Evolutionary conservation across 148 eudicot genomes (phyloP).

Genomic region (Suaeda aralocaspica): DNA sequence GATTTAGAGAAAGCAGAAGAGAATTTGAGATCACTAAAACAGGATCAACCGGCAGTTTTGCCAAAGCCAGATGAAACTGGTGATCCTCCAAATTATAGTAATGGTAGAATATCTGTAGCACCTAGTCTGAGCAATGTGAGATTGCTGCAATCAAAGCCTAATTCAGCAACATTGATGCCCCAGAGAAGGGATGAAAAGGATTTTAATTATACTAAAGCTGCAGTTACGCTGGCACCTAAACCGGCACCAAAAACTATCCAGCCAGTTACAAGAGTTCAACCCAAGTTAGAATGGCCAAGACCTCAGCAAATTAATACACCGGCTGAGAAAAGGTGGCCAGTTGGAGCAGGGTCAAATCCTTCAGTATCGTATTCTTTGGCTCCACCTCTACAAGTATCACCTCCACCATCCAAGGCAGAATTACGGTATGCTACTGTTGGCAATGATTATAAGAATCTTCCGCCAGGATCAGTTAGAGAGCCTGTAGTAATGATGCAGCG

Average conservation of each 20-base stretch:
- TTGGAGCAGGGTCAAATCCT: slow-evolving; percentile 48
- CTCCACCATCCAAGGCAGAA: slow-evolving; percentile 52
- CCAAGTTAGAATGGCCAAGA: slow-evolving; percentile 63
- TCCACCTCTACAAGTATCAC: slow-evolving; percentile 51
- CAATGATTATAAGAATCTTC: slow-evolving; percentile 58
- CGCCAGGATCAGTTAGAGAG: slow-evolving; percentile 59
- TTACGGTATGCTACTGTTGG: slow-evolving; percentile 39
- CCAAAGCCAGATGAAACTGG: slow-evolving; percentile 60
- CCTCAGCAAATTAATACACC: slow-evolving; percentile 43
- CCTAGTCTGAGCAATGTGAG: slow-evolving; percentile 40
- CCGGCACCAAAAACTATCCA: slow-evolving; percentile 43
- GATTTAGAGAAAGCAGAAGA: slow-evolving; percentile 85
- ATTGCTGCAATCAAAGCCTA: slow-evolving; percentile 43
- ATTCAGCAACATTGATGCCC: slow-evolving; percentile 29
- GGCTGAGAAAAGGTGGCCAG: slow-evolving; percentile 66
- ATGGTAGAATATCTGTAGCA: slow-evolving; percentile 38
- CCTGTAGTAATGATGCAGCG: slow-evolving; percentile 85
- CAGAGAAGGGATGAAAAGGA: slow-evolving; percentile 80
- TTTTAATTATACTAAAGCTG: slow-evolving; percentile 57
- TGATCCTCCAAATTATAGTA: slow-evolving; percentile 40
- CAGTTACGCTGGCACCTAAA: slow-evolving; percentile 39
- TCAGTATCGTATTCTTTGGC: slow-evolving; percentile 56
- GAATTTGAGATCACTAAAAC: slow-evolving; percentile 56
- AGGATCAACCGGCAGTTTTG: slow-evolving; percentile 40
- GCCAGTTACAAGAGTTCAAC: slow-evolving; percentile 43